These are phyloP conservation scores for Amauroascus niger DNA, from an alignment of 2,329 filamentous ascomycete species.

Conservation along the genomic window DNA sequence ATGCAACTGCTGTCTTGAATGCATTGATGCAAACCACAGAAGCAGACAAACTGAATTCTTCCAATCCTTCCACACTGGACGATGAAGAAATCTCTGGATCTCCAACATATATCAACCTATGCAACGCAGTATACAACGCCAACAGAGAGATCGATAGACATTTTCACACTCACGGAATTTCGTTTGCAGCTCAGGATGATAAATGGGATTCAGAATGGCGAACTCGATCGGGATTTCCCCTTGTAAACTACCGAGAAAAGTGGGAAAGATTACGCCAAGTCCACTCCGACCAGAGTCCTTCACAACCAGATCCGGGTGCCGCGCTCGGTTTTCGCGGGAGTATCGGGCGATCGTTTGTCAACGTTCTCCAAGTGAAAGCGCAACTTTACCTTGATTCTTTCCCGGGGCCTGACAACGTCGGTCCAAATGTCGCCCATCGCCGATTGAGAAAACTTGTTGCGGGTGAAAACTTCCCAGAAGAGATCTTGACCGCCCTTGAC, in stretches of 20 bases:
- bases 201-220: conserved; percentile 16
- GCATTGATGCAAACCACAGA: conserved; percentile 1
- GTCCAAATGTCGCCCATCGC: conserved; percentile 3
- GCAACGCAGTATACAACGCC: conserved; percentile 11
- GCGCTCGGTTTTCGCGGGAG: conserved; percentile 6
- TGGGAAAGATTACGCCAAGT: conserved; percentile 13
- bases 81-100: conserved; percentile 2
- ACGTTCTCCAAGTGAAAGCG: neutral
- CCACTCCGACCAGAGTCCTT: neutral
- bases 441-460: neutral
- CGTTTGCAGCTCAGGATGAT: conserved; percentile 19
- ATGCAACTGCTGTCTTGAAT: conserved; percentile 9
- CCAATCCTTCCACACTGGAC: neutral
- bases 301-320: neutral
- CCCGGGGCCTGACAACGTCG: conserved; percentile 2
- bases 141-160: conserved; percentile 11
- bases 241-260: conserved; percentile 14
- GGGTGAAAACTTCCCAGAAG: neutral
- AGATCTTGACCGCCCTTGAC: neutral
- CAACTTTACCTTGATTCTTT: conserved; percentile 6
- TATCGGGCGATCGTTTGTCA: conserved; percentile 6
- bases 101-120: conserved; percentile 12
- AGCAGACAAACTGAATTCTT: neutral
- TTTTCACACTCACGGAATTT: conserved; percentile 12
- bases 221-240: conserved; percentile 14